A percentile compares a stretch with the other conserved stretches of the same genome.
Evolutionary conservation across 2,329 filamentous ascomycete genomes (phyloP).

Genomic region (Phyllosticta citribraziliensis): DNA sequence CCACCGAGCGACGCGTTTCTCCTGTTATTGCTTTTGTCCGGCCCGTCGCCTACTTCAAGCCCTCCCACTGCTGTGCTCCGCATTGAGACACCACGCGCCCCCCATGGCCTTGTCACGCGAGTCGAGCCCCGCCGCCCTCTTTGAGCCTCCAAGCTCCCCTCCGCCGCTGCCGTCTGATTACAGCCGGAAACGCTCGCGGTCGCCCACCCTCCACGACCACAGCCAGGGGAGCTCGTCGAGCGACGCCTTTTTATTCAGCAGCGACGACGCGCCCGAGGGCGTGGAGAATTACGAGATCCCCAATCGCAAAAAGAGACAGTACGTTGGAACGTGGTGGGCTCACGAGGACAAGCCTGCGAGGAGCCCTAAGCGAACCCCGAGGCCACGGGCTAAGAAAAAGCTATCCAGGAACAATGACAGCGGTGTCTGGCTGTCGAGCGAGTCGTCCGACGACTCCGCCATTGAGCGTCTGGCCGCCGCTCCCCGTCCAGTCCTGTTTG

Average conservation of each 20-base stretch:
- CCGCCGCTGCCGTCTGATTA: slow-evolving; percentile 3
- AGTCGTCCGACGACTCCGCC: slow-evolving; percentile 41
- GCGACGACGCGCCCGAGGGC: slow-evolving; percentile 50
- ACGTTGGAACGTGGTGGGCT: slow-evolving; percentile 59
- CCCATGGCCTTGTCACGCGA: slow-evolving; percentile 7
- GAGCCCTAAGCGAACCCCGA: slow-evolving; percentile 16
- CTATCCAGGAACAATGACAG: slow-evolving; percentile 56
- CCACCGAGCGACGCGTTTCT: slow-evolving; percentile 4
- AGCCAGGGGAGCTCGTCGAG: slow-evolving; percentile 45
- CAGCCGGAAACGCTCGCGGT: slow-evolving; percentile 9
- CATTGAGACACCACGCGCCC: background rate
- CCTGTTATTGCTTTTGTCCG: slow-evolving; percentile 5
- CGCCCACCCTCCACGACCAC: slow-evolving; percentile 1
- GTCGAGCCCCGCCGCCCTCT: background rate
- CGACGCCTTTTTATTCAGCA: slow-evolving; percentile 62
- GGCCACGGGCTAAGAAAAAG: slow-evolving; percentile 36
- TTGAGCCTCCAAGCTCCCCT: slow-evolving; percentile 10
- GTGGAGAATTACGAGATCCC: slow-evolving; percentile 51
- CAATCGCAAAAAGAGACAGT: slow-evolving; percentile 50
- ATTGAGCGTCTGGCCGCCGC: slow-evolving; percentile 29
- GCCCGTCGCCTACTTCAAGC: background rate
- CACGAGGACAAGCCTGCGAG: slow-evolving; percentile 27
- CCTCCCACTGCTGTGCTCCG: background rate
- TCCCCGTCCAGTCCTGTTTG: slow-evolving; percentile 3
- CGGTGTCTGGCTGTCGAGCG: slow-evolving; percentile 59